These are phyloP conservation scores for Capsicum pubescens DNA, from an alignment of 257 asterid species.

Conservation along the genomic window DNA sequence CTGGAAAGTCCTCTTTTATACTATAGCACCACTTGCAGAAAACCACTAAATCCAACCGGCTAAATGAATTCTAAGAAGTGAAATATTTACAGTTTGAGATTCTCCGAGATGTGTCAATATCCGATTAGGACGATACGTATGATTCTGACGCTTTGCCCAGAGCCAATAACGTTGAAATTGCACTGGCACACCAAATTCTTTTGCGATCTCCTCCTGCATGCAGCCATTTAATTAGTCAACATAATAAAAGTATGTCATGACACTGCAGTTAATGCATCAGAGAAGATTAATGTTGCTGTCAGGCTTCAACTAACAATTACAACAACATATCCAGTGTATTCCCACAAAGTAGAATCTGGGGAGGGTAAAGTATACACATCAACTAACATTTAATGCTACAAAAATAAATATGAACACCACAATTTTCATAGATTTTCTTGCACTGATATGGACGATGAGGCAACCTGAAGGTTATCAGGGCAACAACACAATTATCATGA, in stretches of 20 bases:
- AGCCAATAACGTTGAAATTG: slow-evolving; percentile 92
- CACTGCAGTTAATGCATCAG: background rate
- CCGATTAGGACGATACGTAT: slow-evolving; percentile 90
- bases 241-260: background rate
- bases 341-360: no score
- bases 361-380: no score
- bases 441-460: background rate
- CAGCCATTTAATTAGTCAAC: slow-evolving; percentile 1
- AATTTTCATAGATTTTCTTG: background rate
- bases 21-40: slow-evolving; percentile 6
- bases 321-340: no score
- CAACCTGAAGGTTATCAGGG: background rate
- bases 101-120: slow-evolving; percentile 84
- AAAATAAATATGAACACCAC: background rate
- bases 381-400: background rate
- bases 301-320: background rate
- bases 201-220: slow-evolving; percentile 85
- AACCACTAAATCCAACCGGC: background rate
- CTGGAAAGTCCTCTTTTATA: background rate
- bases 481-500: background rate
- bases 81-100: slow-evolving; percentile 63
- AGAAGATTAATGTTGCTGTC: background rate
- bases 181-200: slow-evolving; percentile 82
- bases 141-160: slow-evolving; percentile 97
- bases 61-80: slow-evolving; percentile 24